phyloP scores from a whole-genome alignment of 2,329 filamentous ascomycete species.

The Aschersonia sp. region DNA sequence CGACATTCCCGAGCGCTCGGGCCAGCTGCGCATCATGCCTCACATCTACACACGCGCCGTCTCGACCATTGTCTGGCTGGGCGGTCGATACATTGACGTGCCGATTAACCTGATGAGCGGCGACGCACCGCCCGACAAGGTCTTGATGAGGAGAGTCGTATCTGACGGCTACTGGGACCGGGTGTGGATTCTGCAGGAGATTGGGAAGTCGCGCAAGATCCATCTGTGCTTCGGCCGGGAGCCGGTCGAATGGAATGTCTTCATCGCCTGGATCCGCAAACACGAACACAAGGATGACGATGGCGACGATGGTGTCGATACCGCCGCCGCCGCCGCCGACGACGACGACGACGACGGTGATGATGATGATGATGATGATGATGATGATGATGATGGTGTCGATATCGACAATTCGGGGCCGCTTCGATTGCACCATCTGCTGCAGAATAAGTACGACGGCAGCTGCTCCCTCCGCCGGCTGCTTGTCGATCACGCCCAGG shows the following conservation, averaged over 20 bases:
- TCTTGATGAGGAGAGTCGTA: constrained; percentile 1
- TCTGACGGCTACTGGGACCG: constrained; percentile 6
- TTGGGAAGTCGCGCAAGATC: constrained; percentile 6
- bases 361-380: not conserved
- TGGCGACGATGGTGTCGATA: not conserved
- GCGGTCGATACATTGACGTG: constrained; percentile 2
- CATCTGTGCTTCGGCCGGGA: constrained; percentile 3
- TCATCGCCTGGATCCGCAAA: constrained; percentile 4
- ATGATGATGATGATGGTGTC: not conserved
- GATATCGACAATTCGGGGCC: not conserved
- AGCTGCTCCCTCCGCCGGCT: constrained; percentile 5
- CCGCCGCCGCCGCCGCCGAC: too few relatives aligned
- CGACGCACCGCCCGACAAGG: not conserved
- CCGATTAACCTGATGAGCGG: not conserved
- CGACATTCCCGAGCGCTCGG: constrained; percentile 5
- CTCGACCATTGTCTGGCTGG: constrained; percentile 8
- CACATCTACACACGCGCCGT: constrained; percentile 8
- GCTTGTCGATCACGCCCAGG: constrained; percentile 3
- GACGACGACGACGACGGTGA: not conserved
- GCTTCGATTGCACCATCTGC: constrained; percentile 3
- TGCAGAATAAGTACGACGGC: constrained; percentile 5
- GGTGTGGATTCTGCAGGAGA: constrained; percentile 8
- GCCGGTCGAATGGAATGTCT: constrained; percentile 3
- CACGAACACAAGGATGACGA: not conserved
- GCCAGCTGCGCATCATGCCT: constrained; percentile 9